Base-by-base conservation (phyloP, 2,329 filamentous ascomycete species). In the Monosporascus sp. region DNA sequence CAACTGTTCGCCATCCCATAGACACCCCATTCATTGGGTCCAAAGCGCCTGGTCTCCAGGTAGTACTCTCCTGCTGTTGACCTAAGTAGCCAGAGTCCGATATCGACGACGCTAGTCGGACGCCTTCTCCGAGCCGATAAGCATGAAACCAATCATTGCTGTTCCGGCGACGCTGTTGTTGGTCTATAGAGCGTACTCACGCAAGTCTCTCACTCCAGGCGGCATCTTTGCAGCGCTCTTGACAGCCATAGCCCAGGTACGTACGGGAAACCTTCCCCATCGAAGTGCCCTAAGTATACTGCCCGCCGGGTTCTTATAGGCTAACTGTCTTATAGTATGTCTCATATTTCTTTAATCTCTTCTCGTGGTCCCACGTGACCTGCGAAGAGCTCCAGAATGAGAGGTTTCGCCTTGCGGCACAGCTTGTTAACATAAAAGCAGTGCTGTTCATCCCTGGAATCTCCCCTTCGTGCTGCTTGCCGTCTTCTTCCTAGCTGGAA, bases 401-500 rank as follows among this genome's bases (percentile, higher is more conserved):
- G 14, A 20, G 38, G 17, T 11, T 46, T 22, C 14, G 43, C 8
- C n/a, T 46, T 7, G 11, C 14, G 43, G 17, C 43, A 22, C n/a
- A 24, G 16, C 14, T 31, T 19, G 22, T 24, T 46, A 46, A 46
- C 43, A 17, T 27, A n/a, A 17, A 34, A 16, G 24, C 43, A 46
- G 43, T 46, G 91, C 91, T 17, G 74, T 92, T n/a, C 92, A 97
- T 71, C 93, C 93, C 3, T 97, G 91, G 87, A 90, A 89, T 56
- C 76, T 92, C n/a, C 92, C 91, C n/a, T 95, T 97, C 73, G 82
- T 82, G 27, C 79, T 97, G 11, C 79, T 97, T 2, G 81, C 82
- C 49, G 82, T 91, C 37, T 97, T 97, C 76, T 97, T 96, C 71
- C 75, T 96, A 3, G 84, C 88, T 5, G 94, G 91, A 1, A 96